These are phyloP conservation scores for Blumeria graminis DNA, from an alignment of 2,329 filamentous ascomycete genomes.

Conservation along the genomic window DNA sequence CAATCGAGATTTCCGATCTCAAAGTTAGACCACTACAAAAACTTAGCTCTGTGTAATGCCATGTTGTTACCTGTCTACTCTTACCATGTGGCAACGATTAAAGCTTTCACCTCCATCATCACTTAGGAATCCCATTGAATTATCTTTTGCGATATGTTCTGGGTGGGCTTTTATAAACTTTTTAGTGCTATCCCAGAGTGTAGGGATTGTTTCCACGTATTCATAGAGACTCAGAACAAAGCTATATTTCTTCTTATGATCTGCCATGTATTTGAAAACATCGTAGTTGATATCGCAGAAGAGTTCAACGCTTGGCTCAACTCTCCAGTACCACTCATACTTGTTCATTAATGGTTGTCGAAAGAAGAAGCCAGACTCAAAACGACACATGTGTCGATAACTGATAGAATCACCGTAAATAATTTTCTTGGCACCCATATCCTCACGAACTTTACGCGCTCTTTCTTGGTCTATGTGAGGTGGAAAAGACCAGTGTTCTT, in stretches of 20 bases:
- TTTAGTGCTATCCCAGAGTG: slow-evolving; percentile 85
- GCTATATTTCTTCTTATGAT: slow-evolving; percentile 94
- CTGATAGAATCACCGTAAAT: slow-evolving; percentile 95
- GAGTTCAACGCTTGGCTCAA: slow-evolving; percentile 89
- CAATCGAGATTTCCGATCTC: slow-evolving; percentile 87
- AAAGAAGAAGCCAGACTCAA: slow-evolving; percentile 99
- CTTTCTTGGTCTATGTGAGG: slow-evolving; percentile 88
- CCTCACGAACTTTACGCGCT: slow-evolving; percentile 70
- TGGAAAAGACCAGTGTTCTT: slow-evolving; percentile 94
- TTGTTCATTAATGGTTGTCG: slow-evolving; percentile 79
- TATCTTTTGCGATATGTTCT: slow-evolving; percentile 62
- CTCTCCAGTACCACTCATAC: slow-evolving; percentile 99
- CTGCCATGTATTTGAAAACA: slow-evolving; percentile 87
- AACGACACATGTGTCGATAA: slow-evolving; percentile 98
- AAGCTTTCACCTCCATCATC: slow-evolving; percentile 80
- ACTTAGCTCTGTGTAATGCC: too few species aligned
- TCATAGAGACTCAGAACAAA: slow-evolving; percentile 92
- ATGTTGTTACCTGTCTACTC: slow-evolving; percentile 11
- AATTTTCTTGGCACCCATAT: slow-evolving; percentile 85
- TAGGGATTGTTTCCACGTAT: slow-evolving; percentile 82
- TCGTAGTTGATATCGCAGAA: slow-evolving; percentile 93
- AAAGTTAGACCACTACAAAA: slow-evolving; percentile 80
- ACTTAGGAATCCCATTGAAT: slow-evolving; percentile 77
- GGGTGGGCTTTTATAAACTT: slow-evolving; percentile 82
- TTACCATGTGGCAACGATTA: slow-evolving; percentile 91